Percentiles rank a stretch among this genome's conserved stretches.
phyloP scores from a whole-genome alignment of 352 stramenopile genomes.

The Pythium dissimile region DNA sequence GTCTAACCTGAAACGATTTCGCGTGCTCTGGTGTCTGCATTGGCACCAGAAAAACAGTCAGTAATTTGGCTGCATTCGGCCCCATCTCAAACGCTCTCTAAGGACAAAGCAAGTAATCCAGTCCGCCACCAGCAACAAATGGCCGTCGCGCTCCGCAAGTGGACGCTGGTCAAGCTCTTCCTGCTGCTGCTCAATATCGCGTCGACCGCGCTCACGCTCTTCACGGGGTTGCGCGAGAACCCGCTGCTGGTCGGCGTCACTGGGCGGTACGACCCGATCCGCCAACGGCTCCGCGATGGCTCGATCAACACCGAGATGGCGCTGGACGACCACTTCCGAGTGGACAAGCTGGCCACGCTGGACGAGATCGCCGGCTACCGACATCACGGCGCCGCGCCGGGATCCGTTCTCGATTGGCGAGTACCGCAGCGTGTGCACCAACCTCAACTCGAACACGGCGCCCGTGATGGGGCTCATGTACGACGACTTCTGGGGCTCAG shows the following conservation, averaged over 20 bases:
- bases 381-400: slow-evolving; percentile 25
- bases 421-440: slow-evolving; percentile 26
- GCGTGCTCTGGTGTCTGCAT: too few species aligned
- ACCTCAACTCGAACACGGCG: slow-evolving; percentile 27
- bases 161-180: slow-evolving; percentile 15
- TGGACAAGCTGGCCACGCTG: slow-evolving; percentile 23
- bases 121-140: too few species aligned
- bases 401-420: slow-evolving; percentile 18
- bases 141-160: not conserved
- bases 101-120: too few species aligned
- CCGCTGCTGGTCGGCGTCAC: slow-evolving; percentile 9
- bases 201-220: slow-evolving; percentile 17
- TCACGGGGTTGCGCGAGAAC: slow-evolving; percentile 21
- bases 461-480: slow-evolving; percentile 24
- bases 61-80: too few species aligned
- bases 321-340: slow-evolving; percentile 3
- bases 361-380: slow-evolving; percentile 25
- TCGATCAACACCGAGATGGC: slow-evolving; percentile 26
- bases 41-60: too few species aligned
- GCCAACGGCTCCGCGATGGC: slow-evolving; percentile 13
- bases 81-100: too few species aligned
- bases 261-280: slow-evolving; percentile 16
- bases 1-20: too few species aligned
- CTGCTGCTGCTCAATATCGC: slow-evolving; percentile 8
- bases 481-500: slow-evolving; percentile 32